Conservation (phyloP, 2,329 filamentous ascomycete species). For the Paracoccidioides brasiliensis region DNA sequence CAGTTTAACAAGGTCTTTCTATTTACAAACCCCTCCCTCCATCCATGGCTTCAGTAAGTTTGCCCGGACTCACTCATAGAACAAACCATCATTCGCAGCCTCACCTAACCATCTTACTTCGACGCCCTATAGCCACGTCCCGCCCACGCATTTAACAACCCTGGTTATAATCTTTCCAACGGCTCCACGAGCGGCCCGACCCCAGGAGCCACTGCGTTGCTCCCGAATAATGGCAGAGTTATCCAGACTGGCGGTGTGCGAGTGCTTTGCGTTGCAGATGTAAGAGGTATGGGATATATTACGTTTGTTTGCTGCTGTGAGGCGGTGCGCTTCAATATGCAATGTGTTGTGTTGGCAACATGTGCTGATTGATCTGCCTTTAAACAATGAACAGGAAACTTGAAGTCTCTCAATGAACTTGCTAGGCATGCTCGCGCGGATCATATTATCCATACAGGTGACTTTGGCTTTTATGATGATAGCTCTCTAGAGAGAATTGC, state of each 20-base stretch:
- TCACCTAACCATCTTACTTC: background rate
- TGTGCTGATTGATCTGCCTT: background rate
- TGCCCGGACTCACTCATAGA: background rate
- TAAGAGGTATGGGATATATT: conserved; percentile 30
- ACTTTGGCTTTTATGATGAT: conserved; percentile 98
- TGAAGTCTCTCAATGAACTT: conserved; percentile 89
- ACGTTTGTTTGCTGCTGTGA: too few species aligned
- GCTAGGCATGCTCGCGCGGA: conserved; percentile 89
- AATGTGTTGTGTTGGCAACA: background rate
- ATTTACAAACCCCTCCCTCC: conserved; percentile 2
- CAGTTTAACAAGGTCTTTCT: background rate
- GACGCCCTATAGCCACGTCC: conserved; percentile 27
- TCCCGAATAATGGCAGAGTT: conserved; percentile 38
- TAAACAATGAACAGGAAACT: conserved; percentile 53
- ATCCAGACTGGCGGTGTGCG: conserved; percentile 36
- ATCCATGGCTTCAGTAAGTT: conserved; percentile 38
- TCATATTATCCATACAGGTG: conserved; percentile 96
- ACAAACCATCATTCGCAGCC: background rate
- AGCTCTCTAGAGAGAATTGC: conserved; percentile 92
- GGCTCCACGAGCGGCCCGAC: conserved; percentile 31
- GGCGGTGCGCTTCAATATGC: too few species aligned
- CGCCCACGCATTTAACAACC: conserved; percentile 29
- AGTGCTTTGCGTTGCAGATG: conserved; percentile 39
- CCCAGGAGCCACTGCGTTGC: conserved; percentile 35
- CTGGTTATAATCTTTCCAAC: conserved; percentile 34